phyloP scores from a whole-genome alignment of 768 basidiomycete genomes.

The Leccinum uliginosum region DNA sequence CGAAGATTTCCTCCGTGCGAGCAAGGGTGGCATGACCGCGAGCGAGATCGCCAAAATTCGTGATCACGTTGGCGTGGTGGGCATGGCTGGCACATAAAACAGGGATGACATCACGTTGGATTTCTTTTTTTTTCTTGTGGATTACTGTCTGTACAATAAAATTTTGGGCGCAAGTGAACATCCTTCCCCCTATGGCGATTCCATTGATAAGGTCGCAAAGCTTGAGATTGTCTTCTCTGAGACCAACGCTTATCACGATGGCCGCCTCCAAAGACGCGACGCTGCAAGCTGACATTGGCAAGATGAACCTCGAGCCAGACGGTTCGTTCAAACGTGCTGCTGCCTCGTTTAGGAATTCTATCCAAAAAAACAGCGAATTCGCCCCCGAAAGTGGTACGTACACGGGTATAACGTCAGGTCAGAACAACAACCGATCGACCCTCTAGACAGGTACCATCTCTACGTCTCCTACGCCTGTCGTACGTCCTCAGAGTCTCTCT shows the following conservation, averaged over 20 bases:
- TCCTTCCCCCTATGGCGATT: constrained; percentile 17
- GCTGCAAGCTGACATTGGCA: constrained; percentile 48
- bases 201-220: constrained; percentile 6
- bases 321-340: constrained; percentile 63
- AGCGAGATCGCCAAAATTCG: constrained; percentile 90
- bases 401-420: not conserved
- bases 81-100: constrained; percentile 80
- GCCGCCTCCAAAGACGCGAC: constrained; percentile 30
- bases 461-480: constrained; percentile 88
- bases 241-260: constrained; percentile 21
- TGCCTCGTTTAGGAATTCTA: constrained; percentile 51
- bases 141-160: constrained; percentile 2
- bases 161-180: constrained; percentile 1
- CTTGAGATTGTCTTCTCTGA: not conserved
- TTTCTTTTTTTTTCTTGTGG: not conserved
- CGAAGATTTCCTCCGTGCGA: constrained; percentile 81
- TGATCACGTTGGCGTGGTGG: constrained; percentile 79
- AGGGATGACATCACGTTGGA: not conserved
- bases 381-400: constrained; percentile 70
- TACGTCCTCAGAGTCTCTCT: constrained; percentile 34
- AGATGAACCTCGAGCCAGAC: constrained; percentile 49
- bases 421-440: not conserved
- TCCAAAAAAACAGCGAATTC: constrained; percentile 56
- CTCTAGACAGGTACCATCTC: constrained; percentile 81
- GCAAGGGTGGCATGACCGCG: constrained; percentile 75